Percentiles rank a stretch among this genome's conserved stretches.
These are phyloP conservation scores for Cytospora paraplurivora DNA, from an alignment of 2,329 filamentous ascomycete genomes.

Conservation along the genomic window DNA sequence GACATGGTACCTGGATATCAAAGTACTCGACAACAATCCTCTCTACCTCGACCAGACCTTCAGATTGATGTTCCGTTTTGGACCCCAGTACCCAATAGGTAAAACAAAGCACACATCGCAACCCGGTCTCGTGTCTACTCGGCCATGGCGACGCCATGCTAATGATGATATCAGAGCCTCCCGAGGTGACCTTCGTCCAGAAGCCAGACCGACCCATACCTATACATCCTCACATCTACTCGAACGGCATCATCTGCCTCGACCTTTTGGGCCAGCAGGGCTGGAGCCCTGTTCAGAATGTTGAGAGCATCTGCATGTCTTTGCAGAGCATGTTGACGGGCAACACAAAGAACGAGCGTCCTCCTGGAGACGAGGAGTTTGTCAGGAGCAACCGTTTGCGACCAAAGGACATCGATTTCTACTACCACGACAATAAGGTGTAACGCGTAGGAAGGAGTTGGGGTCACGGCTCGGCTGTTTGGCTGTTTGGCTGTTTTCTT, in stretches of 20 bases:
- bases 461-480: neutral
- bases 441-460: constrained; percentile 37
- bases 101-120: constrained; percentile 35
- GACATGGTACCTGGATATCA: constrained; percentile 91
- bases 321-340: constrained; percentile 98
- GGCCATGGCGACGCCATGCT: neutral
- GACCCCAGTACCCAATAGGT: constrained; percentile 87
- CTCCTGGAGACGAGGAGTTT: constrained; percentile 87
- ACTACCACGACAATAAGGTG: constrained; percentile 88
- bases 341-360: constrained; percentile 88
- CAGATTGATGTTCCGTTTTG: constrained; percentile 85
- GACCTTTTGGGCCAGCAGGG: constrained; percentile 85
- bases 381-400: constrained; percentile 76
- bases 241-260: constrained; percentile 97
- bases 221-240: constrained; percentile 97
- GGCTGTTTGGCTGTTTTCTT: neutral
- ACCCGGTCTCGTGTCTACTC: neutral
- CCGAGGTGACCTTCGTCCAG: constrained; percentile 87
- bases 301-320: constrained; percentile 95
- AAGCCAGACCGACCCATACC: constrained; percentile 71
- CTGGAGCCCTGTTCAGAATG: constrained; percentile 96
- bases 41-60: constrained; percentile 80
- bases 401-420: constrained; percentile 87
- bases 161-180: constrained; percentile 66
- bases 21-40: constrained; percentile 86